A percentile compares a stretch with the other conserved stretches of the same genome.
Evolutionary conservation across 2,329 filamentous ascomycete genomes (phyloP).

Genomic region (Blastomyces parvus): DNA sequence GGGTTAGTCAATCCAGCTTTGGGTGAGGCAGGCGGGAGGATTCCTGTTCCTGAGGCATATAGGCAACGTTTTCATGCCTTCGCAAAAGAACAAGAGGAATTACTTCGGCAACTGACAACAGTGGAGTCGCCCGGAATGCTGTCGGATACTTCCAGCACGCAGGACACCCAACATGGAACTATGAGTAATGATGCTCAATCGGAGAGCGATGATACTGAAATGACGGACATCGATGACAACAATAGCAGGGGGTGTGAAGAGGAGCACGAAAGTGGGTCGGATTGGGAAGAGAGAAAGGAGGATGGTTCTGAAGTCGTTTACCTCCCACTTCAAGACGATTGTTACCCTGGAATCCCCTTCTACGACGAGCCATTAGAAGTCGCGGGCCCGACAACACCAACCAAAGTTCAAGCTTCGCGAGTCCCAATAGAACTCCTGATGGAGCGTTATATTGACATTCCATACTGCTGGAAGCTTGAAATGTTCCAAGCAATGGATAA

Average conservation of each 20-base stretch:
- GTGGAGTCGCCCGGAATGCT: neutral
- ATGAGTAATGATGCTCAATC: neutral
- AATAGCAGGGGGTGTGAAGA: neutral
- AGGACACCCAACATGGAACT: neutral
- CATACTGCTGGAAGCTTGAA: neutral
- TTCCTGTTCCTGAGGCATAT: constrained; percentile 11
- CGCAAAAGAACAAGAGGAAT: neutral
- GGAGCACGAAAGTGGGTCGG: neutral
- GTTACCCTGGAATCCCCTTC: neutral
- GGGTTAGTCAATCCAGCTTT: constrained; percentile 14
- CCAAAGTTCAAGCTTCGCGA: neutral
- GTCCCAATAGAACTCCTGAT: neutral
- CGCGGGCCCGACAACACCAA: neutral
- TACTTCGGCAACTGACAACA: neutral
- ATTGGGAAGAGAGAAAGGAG: neutral
- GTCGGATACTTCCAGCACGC: neutral
- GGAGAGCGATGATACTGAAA: neutral
- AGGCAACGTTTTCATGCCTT: neutral
- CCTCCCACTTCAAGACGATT: neutral
- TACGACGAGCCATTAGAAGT: neutral
- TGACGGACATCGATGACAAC: neutral
- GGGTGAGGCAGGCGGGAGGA: constrained; percentile 12
- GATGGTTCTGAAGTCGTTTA: neutral
- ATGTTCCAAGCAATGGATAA: neutral
- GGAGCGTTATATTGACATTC: neutral